phyloP scores from a whole-genome alignment of 495 filamentous ascomycete species.

The Margaritispora aquatica region DNA sequence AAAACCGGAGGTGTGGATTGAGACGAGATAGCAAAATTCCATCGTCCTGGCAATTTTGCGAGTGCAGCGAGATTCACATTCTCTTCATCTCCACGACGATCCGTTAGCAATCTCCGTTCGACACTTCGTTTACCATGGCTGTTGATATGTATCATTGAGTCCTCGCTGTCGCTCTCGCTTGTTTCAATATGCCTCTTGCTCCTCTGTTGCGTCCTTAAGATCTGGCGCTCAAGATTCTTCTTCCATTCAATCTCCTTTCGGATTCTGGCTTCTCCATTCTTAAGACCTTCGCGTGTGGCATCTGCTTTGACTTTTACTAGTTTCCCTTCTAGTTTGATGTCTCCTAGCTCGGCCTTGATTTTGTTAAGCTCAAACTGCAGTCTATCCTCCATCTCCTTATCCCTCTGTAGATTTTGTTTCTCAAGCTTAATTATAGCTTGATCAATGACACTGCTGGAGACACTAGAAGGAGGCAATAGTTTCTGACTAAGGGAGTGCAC shows the following conservation, averaged over 20 bases:
- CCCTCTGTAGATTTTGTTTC: not conserved
- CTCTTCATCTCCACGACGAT: too few species aligned
- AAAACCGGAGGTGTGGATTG: not conserved
- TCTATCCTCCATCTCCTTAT: not conserved
- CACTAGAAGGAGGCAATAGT: not conserved
- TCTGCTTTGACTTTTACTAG: conserved; percentile 5
- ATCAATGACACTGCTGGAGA: not conserved
- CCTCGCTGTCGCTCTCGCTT: not conserved
- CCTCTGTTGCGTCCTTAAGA: not conserved
- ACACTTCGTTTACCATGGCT: too few species aligned
- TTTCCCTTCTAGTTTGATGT: not conserved
- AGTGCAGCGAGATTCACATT: not conserved
- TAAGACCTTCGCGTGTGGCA: conserved; percentile 14
- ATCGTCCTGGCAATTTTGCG: not conserved
- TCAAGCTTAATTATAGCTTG: not conserved
- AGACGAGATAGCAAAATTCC: not conserved
- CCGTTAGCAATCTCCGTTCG: too few species aligned
- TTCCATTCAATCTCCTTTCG: not conserved
- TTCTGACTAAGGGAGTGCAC: not conserved
- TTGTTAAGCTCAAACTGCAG: not conserved
- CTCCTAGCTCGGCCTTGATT: not conserved
- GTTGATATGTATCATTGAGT: too few species aligned
- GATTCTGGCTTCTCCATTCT: conserved; percentile 7
- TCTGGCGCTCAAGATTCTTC: conserved; percentile 2
- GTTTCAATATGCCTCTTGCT: not conserved